Evolutionary conservation across 805 yeast species (phyloP).

Genomic region (Groenewaldozyma salmanticensis): DNA sequence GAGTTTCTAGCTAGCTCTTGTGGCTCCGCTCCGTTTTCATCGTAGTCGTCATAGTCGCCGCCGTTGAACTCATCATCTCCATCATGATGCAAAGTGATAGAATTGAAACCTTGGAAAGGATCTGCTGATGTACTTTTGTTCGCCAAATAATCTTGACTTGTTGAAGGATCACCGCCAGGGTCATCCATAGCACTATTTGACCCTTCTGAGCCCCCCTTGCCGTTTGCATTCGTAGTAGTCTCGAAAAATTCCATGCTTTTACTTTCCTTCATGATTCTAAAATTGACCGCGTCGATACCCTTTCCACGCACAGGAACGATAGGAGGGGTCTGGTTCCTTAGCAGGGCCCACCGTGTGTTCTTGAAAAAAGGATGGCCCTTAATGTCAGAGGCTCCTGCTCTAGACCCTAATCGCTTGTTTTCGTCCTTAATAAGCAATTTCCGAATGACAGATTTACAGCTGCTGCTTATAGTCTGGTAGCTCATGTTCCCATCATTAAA

Average conservation of each 20-base stretch:
- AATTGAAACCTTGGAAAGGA: constrained; percentile 78
- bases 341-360: constrained; percentile 87
- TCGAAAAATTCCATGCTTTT: constrained; percentile 25
- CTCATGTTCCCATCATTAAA: constrained; percentile 51
- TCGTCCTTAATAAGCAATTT: constrained; percentile 86
- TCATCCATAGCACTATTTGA: not conserved
- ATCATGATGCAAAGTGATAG: constrained; percentile 75
- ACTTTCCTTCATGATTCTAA: constrained; percentile 22
- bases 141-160: too few species aligned
- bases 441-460: constrained; percentile 69
- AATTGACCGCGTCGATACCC: constrained; percentile 38
- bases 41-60: constrained; percentile 30
- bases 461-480: constrained; percentile 51
- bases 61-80: constrained; percentile 28
- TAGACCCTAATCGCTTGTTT: constrained; percentile 77
- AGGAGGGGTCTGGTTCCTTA: constrained; percentile 91
- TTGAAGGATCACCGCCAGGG: constrained; percentile 17
- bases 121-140: constrained; percentile 31
- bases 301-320: constrained; percentile 75
- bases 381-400: constrained; percentile 90
- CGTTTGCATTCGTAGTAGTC: not conserved
- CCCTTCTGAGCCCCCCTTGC: not conserved
- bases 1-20: not conserved
- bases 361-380: constrained; percentile 89
- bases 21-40: constrained; percentile 2